A percentile compares a stretch with the other conserved stretches of the same genome.
These are phyloP conservation scores for Capsicum baccatum DNA, from an alignment of 257 asterid genomes.

Conservation along the genomic window DNA sequence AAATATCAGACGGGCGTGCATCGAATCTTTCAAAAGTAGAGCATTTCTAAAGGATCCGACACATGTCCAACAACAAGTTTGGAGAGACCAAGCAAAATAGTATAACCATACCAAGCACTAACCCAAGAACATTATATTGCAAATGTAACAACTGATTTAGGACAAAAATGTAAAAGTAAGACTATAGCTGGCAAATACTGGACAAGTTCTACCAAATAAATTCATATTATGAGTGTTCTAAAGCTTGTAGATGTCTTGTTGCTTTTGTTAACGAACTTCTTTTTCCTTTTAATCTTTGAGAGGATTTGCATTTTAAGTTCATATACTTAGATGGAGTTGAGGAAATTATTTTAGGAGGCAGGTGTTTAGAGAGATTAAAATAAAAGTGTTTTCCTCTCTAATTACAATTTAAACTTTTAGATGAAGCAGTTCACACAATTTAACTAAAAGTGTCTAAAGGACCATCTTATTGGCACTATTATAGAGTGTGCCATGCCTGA, in stretches of 20 bases:
- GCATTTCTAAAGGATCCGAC: too few relatives aligned
- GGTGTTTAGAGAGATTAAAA: neutral
- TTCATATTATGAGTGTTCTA: neutral
- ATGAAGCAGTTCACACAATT: neutral
- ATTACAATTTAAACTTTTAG: neutral
- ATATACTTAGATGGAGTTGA: conserved; percentile 7
- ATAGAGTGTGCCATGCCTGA: neutral
- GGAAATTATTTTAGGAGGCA: conserved; percentile 24
- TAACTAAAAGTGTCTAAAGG: neutral
- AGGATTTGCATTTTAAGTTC: conserved; percentile 20
- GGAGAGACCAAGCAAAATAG: too few relatives aligned
- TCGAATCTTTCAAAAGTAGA: too few relatives aligned
- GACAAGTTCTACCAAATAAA: conserved; percentile 1
- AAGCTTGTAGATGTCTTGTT: conserved; percentile 24
- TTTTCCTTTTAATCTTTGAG: neutral
- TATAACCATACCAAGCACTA: neutral
- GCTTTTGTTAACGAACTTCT: neutral
- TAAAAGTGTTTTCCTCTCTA: neutral
- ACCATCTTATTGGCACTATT: neutral
- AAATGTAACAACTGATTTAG: neutral
- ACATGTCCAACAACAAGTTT: too few relatives aligned
- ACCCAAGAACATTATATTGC: neutral
- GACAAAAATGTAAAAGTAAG: neutral
- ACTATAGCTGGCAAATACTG: neutral
- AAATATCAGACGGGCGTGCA: too few relatives aligned